phyloP scores from a whole-genome alignment of 2,329 filamentous ascomycete species.

The Cercospora sojina region DNA sequence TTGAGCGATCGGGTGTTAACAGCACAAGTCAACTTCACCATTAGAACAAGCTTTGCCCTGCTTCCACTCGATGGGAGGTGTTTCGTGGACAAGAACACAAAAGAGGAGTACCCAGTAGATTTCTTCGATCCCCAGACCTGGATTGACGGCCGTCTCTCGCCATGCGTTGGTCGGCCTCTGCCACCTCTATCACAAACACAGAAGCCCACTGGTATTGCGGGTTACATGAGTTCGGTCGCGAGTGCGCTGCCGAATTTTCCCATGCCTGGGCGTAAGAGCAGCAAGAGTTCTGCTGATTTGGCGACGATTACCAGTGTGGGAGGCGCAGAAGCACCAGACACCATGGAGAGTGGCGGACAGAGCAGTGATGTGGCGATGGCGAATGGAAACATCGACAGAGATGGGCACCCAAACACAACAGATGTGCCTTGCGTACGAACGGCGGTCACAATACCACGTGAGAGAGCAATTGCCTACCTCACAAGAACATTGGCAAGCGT shows the following conservation, averaged over 20 bases:
- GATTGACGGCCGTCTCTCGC: conserved; percentile 74
- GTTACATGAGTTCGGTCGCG: conserved; percentile 50
- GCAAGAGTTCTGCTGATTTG: conserved; percentile 19
- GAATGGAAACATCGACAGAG: conserved; percentile 39
- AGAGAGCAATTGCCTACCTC: conserved; percentile 65
- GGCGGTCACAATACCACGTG: conserved; percentile 55
- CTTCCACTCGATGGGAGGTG: conserved; percentile 84
- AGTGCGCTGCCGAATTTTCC: conserved; percentile 44
- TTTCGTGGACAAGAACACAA: conserved; percentile 79
- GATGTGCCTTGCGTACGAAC: conserved; percentile 35
- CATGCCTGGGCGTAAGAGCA: conserved; percentile 31
- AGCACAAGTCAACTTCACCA: conserved; percentile 88
- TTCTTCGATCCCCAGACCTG: conserved; percentile 80
- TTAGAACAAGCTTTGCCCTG: conserved; percentile 80
- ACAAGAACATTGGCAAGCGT: conserved; percentile 69
- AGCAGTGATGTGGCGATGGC: conserved; percentile 42
- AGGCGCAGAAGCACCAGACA: conserved; percentile 33
- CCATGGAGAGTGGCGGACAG: conserved; percentile 24
- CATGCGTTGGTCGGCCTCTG: conserved; percentile 68
- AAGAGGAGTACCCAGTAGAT: conserved; percentile 76
- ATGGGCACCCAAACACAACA: conserved; percentile 12
- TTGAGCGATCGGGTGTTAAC: conserved; percentile 87
- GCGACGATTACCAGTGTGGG: conserved; percentile 23
- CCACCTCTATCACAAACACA: conserved; percentile 51
- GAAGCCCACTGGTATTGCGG: conserved; percentile 43